phyloP scores from a whole-genome alignment of 441 rosid genomes.

The Brassica balearica region DNA sequence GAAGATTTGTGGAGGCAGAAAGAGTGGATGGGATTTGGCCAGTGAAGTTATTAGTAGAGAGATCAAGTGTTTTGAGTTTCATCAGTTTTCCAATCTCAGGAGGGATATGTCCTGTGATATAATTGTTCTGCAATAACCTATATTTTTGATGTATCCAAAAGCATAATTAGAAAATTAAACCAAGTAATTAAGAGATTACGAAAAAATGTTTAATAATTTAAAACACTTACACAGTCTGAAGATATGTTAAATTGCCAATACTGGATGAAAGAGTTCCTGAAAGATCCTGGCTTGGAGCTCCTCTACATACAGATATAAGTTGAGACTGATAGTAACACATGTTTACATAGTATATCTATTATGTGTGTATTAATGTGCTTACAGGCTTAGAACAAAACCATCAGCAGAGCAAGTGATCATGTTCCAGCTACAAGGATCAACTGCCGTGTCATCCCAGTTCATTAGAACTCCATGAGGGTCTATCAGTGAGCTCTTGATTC shows the following conservation, averaged over 20 bases:
- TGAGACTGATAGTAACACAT: slow-evolving; percentile 7
- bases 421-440: slow-evolving; percentile 98
- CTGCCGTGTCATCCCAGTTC: slow-evolving; percentile 90
- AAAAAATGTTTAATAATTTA: neutral
- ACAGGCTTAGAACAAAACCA: slow-evolving; percentile 81
- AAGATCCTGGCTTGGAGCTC: slow-evolving; percentile 89
- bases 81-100: slow-evolving; percentile 75
- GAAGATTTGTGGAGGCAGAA: slow-evolving; percentile 57
- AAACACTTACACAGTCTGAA: slow-evolving; percentile 82
- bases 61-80: slow-evolving; percentile 88
- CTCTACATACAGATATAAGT: slow-evolving; percentile 58
- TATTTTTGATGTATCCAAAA: slow-evolving; percentile 13
- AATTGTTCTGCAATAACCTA: slow-evolving; percentile 90
- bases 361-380: slow-evolving; percentile 45
- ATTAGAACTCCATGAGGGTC: slow-evolving; percentile 87
- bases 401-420: slow-evolving; percentile 85
- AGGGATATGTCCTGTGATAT: slow-evolving; percentile 82
- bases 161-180: slow-evolving; percentile 5
- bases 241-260: slow-evolving; percentile 87
- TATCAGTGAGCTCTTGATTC: slow-evolving; percentile 58
- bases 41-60: slow-evolving; percentile 73
- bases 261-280: slow-evolving; percentile 85
- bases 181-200: neutral
- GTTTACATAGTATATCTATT: slow-evolving; percentile 5
- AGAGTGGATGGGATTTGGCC: slow-evolving; percentile 73